A percentile compares a stretch with the other conserved stretches of the same genome.
Evolutionary conservation across 495 filamentous ascomycete genomes (phyloP).

Genomic region (Neurospora hispaniola): DNA sequence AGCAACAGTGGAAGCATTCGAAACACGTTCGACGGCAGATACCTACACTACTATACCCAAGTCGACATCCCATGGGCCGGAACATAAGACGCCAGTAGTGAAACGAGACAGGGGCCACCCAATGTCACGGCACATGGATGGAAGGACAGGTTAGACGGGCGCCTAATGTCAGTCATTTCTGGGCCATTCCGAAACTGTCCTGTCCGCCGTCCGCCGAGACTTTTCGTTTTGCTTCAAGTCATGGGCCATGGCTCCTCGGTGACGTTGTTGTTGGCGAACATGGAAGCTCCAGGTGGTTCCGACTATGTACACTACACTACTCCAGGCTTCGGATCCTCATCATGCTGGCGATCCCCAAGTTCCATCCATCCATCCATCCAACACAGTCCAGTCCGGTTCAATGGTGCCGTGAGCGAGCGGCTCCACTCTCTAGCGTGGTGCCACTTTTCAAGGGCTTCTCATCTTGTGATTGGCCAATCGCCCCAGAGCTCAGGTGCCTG

Average conservation of each 20-base stretch:
- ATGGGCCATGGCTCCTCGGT: not conserved
- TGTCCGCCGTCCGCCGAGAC: not conserved
- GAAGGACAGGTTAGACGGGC: not conserved
- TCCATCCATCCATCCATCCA: too few species aligned
- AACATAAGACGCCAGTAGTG: not conserved
- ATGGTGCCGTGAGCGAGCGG: not conserved
- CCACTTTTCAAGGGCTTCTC: constrained; percentile 1
- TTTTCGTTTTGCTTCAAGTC: not conserved
- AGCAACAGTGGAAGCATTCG: not conserved
- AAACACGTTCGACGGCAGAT: not conserved
- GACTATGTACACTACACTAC: not conserved
- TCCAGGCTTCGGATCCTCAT: not conserved
- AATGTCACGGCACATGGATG: not conserved
- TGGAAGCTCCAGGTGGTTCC: not conserved
- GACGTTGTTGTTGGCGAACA: not conserved
- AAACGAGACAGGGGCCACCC: not conserved
- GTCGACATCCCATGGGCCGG: too few species aligned
- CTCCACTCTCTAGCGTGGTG: not conserved
- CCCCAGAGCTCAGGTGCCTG: not conserved
- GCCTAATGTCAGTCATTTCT: not conserved
- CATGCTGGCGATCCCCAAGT: not conserved
- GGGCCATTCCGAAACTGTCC: not conserved
- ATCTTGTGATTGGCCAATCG: not conserved
- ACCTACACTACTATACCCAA: too few species aligned
- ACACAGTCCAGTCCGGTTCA: not conserved